A percentile compares a stretch with the other conserved stretches of the same genome.
These are phyloP conservation scores for Phytophthora megakarya DNA, from an alignment of 352 stramenopile species.

Conservation along the genomic window DNA sequence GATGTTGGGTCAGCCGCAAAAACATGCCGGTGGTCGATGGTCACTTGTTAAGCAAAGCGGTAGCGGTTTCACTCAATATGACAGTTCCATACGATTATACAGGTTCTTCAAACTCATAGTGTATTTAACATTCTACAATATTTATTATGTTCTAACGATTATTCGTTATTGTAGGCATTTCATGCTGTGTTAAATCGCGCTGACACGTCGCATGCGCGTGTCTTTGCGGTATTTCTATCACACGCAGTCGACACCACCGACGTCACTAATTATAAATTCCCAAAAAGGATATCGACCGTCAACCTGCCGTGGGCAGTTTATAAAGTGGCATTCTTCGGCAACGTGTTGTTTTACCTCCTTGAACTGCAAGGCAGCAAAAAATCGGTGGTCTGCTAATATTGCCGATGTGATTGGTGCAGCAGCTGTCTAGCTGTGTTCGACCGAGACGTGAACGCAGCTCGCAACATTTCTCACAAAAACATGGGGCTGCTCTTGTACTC, in stretches of 20 bases:
- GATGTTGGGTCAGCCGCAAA: conserved; percentile 10
- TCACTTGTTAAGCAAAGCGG: background rate
- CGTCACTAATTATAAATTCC: background rate
- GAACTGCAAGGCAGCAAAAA: conserved; percentile 3
- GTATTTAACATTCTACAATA: no score
- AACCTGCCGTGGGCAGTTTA: no score
- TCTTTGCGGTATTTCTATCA: conserved; percentile 9
- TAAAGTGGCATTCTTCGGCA: no score
- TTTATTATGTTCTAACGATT: background rate
- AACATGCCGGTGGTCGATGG: conserved; percentile 15
- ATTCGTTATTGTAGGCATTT: background rate
- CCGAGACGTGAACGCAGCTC: background rate
- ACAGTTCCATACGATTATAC: background rate
- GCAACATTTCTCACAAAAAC: background rate
- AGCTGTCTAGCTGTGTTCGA: no score
- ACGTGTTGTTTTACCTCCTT: conserved; percentile 14
- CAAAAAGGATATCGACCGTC: no score
- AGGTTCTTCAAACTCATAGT: background rate
- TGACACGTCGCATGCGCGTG: conserved; percentile 19
- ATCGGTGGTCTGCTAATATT: background rate
- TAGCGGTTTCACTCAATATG: background rate
- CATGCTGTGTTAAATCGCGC: conserved; percentile 23
- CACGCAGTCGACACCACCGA: conserved; percentile 9
- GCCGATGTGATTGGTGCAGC: background rate
- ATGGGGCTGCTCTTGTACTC: background rate